Conservation (phyloP, 768 basidiomycete genomes). For the Tulasnella sp. region DNA sequence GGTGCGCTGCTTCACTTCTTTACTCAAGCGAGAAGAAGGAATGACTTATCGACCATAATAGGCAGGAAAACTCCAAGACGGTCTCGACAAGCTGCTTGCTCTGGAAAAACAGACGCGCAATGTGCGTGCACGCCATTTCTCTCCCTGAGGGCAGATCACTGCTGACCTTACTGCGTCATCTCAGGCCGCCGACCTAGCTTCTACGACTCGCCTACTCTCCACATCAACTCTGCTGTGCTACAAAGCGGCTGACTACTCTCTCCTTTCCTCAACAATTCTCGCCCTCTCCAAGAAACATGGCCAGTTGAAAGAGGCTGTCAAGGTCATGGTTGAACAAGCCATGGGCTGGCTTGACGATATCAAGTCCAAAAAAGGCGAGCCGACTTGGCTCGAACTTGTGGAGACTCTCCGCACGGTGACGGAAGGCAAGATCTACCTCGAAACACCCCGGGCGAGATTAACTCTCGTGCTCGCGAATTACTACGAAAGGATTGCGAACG, state of each 20-base stretch:
- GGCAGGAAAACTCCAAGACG: constrained; percentile 75
- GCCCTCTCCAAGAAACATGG: constrained; percentile 91
- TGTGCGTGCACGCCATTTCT: constrained; percentile 35
- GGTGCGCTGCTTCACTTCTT: constrained; percentile 36
- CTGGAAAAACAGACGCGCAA: constrained; percentile 97
- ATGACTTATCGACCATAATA: constrained; percentile 26
- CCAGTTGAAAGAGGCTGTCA: constrained; percentile 81
- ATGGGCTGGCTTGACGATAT: constrained; percentile 76
- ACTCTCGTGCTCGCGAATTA: constrained; percentile 77
- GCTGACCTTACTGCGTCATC: constrained; percentile 1
- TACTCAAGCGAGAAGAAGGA: constrained; percentile 15
- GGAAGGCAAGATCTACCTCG: constrained; percentile 98
- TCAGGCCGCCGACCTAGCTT: constrained; percentile 83
- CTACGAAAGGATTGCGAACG: constrained; percentile 60
- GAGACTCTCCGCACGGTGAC: constrained; percentile 85
- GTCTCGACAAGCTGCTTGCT: constrained; percentile 74
- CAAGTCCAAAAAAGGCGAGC: constrained; percentile 50
- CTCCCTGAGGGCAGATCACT: not conserved
- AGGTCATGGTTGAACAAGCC: constrained; percentile 80
- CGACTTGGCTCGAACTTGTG: constrained; percentile 76
- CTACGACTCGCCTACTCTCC: constrained; percentile 80
- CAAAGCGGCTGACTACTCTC: constrained; percentile 53
- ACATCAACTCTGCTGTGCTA: constrained; percentile 62
- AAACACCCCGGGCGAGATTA: constrained; percentile 90
- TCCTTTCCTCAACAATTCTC: constrained; percentile 58